Conservation (phyloP, 768 basidiomycete genomes). For the Xerocomus brunneocitrinus region DNA sequence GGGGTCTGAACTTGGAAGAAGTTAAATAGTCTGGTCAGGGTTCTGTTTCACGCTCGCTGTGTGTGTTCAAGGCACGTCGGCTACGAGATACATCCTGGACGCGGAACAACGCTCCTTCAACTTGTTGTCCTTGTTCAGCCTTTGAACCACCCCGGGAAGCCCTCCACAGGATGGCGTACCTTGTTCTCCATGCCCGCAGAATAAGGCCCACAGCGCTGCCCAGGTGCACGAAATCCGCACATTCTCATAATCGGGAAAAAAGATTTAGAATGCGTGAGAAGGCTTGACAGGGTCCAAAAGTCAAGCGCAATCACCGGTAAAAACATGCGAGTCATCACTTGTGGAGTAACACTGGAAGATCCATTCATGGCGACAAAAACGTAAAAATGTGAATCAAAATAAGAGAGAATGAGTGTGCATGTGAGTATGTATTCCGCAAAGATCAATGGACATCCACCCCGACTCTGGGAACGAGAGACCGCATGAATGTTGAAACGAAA, state of each 20-base stretch:
- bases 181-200: slow-evolving; percentile 6
- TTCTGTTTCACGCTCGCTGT: not conserved
- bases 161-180: slow-evolving; percentile 11
- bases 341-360: slow-evolving; percentile 7
- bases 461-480: slow-evolving; percentile 15
- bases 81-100: slow-evolving; percentile 5
- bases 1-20: not conserved
- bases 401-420: slow-evolving; percentile 24
- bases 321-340: not conserved
- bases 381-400: not conserved
- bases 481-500: not conserved
- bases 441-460: slow-evolving; percentile 7
- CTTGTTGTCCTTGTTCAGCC: too few relatives aligned
- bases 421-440: slow-evolving; percentile 27
- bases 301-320: not conserved
- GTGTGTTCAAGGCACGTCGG: slow-evolving; percentile 24
- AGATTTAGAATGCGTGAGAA: slow-evolving; percentile 14
- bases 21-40: not conserved
- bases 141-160: not conserved
- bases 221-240: not conserved
- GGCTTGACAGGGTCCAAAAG: not conserved
- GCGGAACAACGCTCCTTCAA: too few relatives aligned
- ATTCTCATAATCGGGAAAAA: slow-evolving; percentile 15
- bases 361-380: slow-evolving; percentile 9
- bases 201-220: not conserved